Conservation (phyloP, 169 alveolate genomes). For the Amoebophrya sp. region DNA sequence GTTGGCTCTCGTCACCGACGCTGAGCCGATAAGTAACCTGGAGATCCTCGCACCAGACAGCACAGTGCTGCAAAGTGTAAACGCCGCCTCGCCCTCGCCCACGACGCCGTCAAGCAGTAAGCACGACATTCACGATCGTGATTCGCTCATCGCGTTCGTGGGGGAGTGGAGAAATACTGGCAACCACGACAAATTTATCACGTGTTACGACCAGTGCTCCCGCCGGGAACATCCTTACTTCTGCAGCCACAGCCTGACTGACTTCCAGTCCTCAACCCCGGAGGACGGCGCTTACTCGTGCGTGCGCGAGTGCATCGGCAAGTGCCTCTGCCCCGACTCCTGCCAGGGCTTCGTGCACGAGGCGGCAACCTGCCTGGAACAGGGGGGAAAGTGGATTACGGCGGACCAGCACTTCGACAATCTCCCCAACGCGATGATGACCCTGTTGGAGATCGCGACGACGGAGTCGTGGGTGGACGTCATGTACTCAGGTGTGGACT, state of each 20-base stretch:
- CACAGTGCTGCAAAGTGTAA: too few species aligned
- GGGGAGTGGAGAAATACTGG: neutral
- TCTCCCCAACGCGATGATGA: slow-evolving; percentile 32
- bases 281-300: neutral
- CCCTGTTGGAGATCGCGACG: slow-evolving; percentile 43
- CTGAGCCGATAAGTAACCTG: too few species aligned
- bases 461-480: slow-evolving; percentile 50
- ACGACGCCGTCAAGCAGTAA: too few species aligned
- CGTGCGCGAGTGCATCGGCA: neutral
- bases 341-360: neutral
- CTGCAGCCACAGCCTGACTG: too few species aligned
- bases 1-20: too few species aligned
- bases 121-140: neutral
- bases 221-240: neutral
- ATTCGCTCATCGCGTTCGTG: neutral
- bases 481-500: slow-evolving; percentile 41
- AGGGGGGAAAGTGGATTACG: slow-evolving; percentile 51
- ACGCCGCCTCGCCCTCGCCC: too few species aligned
- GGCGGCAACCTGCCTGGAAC: slow-evolving; percentile 34
- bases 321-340: slow-evolving; percentile 5
- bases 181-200: neutral
- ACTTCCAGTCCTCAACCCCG: neutral
- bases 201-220: neutral
- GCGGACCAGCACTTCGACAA: slow-evolving; percentile 37
- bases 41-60: too few species aligned